A percentile compares a stretch with the other conserved stretches of the same genome.
Conservation (phyloP, 495 filamentous ascomycete genomes). For the Hypoxylon intermedium region DNA sequence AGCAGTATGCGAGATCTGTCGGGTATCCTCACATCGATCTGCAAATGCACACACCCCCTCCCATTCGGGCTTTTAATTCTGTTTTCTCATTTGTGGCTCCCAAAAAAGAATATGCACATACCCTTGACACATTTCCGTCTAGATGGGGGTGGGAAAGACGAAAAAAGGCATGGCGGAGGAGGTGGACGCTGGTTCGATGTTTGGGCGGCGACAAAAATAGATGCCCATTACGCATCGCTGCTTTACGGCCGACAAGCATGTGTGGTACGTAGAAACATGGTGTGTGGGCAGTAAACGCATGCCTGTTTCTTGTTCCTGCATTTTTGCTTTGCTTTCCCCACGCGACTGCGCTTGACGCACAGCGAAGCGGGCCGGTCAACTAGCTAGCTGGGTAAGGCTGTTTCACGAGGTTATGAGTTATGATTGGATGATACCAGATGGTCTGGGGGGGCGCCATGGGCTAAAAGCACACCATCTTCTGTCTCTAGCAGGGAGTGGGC, state of each 20-base stretch:
- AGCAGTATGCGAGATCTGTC: conserved; percentile 39
- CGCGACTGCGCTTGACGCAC: conserved; percentile 33
- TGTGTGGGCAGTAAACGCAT: conserved; percentile 35
- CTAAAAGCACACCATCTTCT: conserved; percentile 46
- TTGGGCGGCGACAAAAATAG: conserved; percentile 39
- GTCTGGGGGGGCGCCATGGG: conserved; percentile 37
- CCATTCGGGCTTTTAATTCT: conserved; percentile 11
- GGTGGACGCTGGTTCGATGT: conserved; percentile 27
- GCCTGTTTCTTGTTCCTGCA: conserved; percentile 43
- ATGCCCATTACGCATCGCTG: conserved; percentile 37
- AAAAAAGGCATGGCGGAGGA: conserved; percentile 18
- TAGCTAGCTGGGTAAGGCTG: conserved; percentile 38
- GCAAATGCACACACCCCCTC: conserved; percentile 44
- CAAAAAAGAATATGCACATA: conserved; percentile 38
- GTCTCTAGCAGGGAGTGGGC: conserved; percentile 36
- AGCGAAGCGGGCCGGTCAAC: conserved; percentile 30
- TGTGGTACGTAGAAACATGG: conserved; percentile 36
- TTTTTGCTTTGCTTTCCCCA: conserved; percentile 21
- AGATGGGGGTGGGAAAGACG: conserved; percentile 15
- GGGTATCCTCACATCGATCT: conserved; percentile 21
- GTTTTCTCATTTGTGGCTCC: conserved; percentile 28
- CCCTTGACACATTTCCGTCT: conserved; percentile 23
- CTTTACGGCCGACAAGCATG: conserved; percentile 33
- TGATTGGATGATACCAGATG: conserved; percentile 52
- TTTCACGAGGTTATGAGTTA: conserved; percentile 53